Conservation (phyloP, 1,284 basidiomycete species). For the Apiotrichum porosum region DNA sequence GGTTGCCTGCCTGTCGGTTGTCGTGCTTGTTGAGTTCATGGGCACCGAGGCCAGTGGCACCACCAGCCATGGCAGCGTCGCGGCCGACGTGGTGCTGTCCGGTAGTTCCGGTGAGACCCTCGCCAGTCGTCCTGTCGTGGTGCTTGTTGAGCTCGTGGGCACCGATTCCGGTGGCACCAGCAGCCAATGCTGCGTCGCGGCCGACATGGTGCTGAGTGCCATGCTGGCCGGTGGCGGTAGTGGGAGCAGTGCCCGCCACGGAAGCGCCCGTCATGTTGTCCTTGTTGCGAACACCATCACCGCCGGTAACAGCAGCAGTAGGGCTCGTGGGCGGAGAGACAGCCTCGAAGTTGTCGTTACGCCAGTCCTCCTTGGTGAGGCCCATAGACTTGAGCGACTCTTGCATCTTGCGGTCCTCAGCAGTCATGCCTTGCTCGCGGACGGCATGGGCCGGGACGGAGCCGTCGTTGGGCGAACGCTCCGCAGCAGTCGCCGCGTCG, state of each 20-base stretch:
- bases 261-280: background rate
- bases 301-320: background rate
- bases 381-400: constrained; percentile 1
- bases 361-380: constrained; percentile 4
- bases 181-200: no score
- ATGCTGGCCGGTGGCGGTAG: background rate
- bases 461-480: constrained; percentile 4
- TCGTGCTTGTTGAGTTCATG: no score
- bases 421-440: constrained; percentile 1
- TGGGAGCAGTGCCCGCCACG: background rate
- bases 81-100: no score
- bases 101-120: no score
- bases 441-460: constrained; percentile 1
- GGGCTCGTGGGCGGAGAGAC: no score
- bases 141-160: constrained; percentile 1
- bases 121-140: background rate
- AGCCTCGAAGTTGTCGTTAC: background rate
- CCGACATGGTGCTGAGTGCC: background rate
- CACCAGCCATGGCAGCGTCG: background rate
- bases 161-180: background rate
- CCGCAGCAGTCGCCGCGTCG: no score
- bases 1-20: no score
- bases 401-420: constrained; percentile 3
- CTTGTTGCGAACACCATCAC: background rate
- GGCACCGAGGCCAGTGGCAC: no score